These are phyloP conservation scores for Penicillium salamii DNA, from an alignment of 495 filamentous ascomycete species.

Conservation along the genomic window DNA sequence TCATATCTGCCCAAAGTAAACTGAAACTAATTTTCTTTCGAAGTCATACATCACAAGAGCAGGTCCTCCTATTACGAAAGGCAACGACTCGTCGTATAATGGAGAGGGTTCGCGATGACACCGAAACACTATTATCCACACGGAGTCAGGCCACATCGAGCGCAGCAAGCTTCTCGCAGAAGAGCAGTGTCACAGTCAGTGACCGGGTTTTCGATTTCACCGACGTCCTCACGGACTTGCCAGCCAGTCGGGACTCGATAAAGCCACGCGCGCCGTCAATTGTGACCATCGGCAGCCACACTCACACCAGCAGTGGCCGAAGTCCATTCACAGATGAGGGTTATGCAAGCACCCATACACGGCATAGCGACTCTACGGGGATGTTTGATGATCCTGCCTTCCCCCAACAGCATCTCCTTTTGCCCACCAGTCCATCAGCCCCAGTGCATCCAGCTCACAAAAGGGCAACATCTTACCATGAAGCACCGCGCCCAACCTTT, in stretches of 20 bases:
- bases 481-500: slow-evolving; percentile 4
- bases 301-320: background rate
- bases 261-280: slow-evolving; percentile 13
- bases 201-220: slow-evolving; percentile 37
- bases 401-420: slow-evolving; percentile 9
- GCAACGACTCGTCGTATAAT: slow-evolving; percentile 39
- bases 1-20: background rate
- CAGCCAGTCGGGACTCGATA: slow-evolving; percentile 27
- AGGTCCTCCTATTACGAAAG: slow-evolving; percentile 32
- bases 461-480: slow-evolving; percentile 22
- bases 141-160: slow-evolving; percentile 28
- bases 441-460: slow-evolving; percentile 21
- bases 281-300: slow-evolving; percentile 5
- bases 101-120: slow-evolving; percentile 39
- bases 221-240: slow-evolving; percentile 22
- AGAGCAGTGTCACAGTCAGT: slow-evolving; percentile 27
- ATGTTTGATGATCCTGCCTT: background rate
- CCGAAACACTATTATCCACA: slow-evolving; percentile 32
- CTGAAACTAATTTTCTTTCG: slow-evolving; percentile 6
- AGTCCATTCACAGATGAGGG: slow-evolving; percentile 24
- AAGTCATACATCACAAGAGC: slow-evolving; percentile 35
- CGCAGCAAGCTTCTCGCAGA: slow-evolving; percentile 25
- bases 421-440: slow-evolving; percentile 22
- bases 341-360: slow-evolving; percentile 17
- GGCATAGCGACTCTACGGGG: slow-evolving; percentile 2